A percentile compares a stretch with the other conserved stretches of the same genome.
These are phyloP conservation scores for Phytophthora pinifolia DNA, from an alignment of 352 stramenopile genomes.

Conservation along the genomic window DNA sequence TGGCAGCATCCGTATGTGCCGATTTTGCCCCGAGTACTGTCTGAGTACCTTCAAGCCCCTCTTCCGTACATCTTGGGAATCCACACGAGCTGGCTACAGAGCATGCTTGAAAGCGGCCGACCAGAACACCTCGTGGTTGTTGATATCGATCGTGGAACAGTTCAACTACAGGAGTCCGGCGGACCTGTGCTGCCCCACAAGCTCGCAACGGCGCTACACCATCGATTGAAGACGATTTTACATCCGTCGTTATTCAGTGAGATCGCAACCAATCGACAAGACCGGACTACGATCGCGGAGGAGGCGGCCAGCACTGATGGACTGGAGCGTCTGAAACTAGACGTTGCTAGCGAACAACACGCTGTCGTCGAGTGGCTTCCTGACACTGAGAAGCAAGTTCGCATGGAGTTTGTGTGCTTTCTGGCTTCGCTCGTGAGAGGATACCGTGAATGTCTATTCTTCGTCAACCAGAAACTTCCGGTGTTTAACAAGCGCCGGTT, in stretches of 20 bases:
- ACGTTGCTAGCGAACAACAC: constrained; percentile 12
- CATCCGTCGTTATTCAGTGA: constrained; percentile 38
- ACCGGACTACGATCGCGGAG: constrained; percentile 10
- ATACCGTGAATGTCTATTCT: constrained; percentile 86
- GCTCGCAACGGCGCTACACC: constrained; percentile 47
- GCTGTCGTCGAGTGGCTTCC: constrained; percentile 24
- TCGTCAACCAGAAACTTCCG: constrained; percentile 82
- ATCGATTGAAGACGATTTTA: constrained; percentile 56
- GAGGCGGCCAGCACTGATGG: constrained; percentile 4
- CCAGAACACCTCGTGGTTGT: constrained; percentile 85
- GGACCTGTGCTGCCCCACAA: constrained; percentile 58
- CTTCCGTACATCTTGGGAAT: constrained; percentile 84
- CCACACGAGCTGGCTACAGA: constrained; percentile 67
- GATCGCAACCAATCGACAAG: constrained; percentile 3
- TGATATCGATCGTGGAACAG: constrained; percentile 69
- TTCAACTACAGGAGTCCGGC: constrained; percentile 55
- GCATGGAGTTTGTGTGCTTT: constrained; percentile 78
- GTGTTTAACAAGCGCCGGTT: constrained; percentile 90
- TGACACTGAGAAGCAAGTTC: constrained; percentile 60
- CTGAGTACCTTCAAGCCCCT: constrained; percentile 82
- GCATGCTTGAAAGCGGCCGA: constrained; percentile 62
- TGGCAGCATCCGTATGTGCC: constrained; percentile 88
- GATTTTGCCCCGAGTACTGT: constrained; percentile 76
- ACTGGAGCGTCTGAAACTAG: constrained; percentile 7
- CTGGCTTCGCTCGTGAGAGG: constrained; percentile 64